Base-by-base conservation (phyloP, 495 filamentous ascomycete genomes). In the Cercophora scortea region DNA sequence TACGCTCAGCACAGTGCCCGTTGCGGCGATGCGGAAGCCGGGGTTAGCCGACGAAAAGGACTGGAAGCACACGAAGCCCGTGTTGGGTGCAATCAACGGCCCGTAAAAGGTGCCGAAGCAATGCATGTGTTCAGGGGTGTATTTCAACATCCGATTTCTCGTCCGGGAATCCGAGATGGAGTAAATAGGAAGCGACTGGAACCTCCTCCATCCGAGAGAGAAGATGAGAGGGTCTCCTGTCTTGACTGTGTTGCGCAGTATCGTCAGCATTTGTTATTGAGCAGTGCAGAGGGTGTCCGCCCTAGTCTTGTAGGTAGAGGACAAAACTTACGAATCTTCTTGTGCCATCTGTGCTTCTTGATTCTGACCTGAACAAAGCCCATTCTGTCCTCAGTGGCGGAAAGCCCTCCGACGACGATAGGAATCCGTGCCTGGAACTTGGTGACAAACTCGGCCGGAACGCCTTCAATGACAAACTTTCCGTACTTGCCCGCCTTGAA, bases 341-440 rank as follows among this genome's bases (percentile, higher is more conserved):
- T 96, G 67, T 97, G 93, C 94, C 94, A 98, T 57, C 93, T 80
- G 64, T 98, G 93, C 52, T 88, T 79, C 79, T 96, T 96, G 74
- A 98, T 96, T 38, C 94, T 82, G 46, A 96, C 81, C 67, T 96
- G 93, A 12, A 97, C 85, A 59, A 89, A 96, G 3, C 94, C 93
- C 64, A 95, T 95, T 11, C 93, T 83, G 68, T 96, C 90, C 68
- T 98, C 93, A 0, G 90, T 95, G 8, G 94, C 79, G 39, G 89
- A 82, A 40, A 98, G 75, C 45, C 93, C 93, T 43, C 93, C 93
- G 40, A 97, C 76, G 45, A 98, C 82, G 57, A 98, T 79, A 36
- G 94, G 93, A 61, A 82, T 87, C 55, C 81, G 81, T 16, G 94
- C 82, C 63, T 86, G 83, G 77, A 96, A 98, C 61, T 83, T 84